Base-by-base conservation (phyloP, 148 eudicot species). In the Rhododendron henanense region DNA sequence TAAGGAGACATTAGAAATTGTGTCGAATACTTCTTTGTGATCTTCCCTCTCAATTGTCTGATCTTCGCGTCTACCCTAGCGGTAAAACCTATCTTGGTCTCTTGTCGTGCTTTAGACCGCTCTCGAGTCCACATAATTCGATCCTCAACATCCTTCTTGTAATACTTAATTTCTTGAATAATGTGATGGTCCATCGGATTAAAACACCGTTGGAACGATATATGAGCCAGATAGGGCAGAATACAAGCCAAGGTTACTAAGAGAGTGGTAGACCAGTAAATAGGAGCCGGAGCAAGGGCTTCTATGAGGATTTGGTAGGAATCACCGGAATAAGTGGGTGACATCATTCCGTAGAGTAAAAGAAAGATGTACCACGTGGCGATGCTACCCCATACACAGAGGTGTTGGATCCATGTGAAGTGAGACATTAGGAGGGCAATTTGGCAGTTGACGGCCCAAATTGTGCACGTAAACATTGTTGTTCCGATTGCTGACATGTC, bases 131-230 rank as follows among this genome's bases (percentile, higher is more conserved):
- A 94, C 96, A 94, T 94, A 13, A 33, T 48, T 84, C 90, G 90
- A 87, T 94, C 96, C 89, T 93, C 92, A 3, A 91, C 91, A 51
- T 94, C 97, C 88, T 92, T 93, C 89, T 87, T 94, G 48, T 87
- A 90, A 87, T 92, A 90, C 89, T 94, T 94, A 86, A 94, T 94
- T 83, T 94, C 97, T 86, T 94, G 97, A 78, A 94, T 92, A n/a
- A 93, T 87, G 79, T 94, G 94, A 85, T 94, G 97, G 81, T 94
- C 97, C 90, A 93, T 79, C 0, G 97, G 97, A 81, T 87, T 88
- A 74, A 92, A 89, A 2, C 92, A 88, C 50, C 97, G 86, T 87
- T 92, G 97, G 90, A 88, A 92, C 0, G 93, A 90, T 45, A 93
- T 93, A 82, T 94, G 97, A 75, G 87, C 90, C 14, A 94, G 84